Evolutionary conservation across 2,329 filamentous ascomycete genomes (phyloP).

Genomic region (Orbilia ellipsospora): DNA sequence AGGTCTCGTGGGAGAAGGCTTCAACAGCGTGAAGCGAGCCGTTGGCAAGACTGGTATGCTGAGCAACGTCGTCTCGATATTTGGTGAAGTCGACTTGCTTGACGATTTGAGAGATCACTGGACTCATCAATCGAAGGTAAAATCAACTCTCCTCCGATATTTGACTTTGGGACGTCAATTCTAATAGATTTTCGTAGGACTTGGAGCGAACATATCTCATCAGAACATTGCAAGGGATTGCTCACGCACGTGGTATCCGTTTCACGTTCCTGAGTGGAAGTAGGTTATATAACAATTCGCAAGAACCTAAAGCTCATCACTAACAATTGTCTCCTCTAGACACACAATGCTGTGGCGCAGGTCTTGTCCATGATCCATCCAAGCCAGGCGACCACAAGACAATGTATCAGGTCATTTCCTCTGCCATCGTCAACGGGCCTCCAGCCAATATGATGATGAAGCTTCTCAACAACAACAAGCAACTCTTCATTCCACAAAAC

Average conservation of each 20-base stretch:
- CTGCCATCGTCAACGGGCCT: conserved; percentile 89
- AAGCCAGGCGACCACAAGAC: conserved; percentile 71
- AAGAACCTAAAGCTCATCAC: conserved; percentile 39
- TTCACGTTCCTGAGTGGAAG: conserved; percentile 97
- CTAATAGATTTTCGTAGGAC: conserved; percentile 68
- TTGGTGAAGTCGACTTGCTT: conserved; percentile 92
- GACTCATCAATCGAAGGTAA: conserved; percentile 93
- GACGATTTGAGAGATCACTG: conserved; percentile 96
- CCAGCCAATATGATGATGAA: conserved; percentile 87
- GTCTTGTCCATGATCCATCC: conserved; percentile 90
- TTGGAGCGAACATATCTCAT: conserved; percentile 96
- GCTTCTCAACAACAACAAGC: conserved; percentile 93
- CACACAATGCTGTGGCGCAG: conserved; percentile 90
- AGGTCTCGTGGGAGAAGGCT: conserved; percentile 89
- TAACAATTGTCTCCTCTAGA: conserved; percentile 64
- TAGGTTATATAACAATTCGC: conserved; percentile 62
- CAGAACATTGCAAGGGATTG: conserved; percentile 91
- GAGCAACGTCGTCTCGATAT: conserved; percentile 94
- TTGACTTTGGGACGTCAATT: background rate
- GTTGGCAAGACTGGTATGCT: conserved; percentile 95
- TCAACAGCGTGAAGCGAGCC: conserved; percentile 94
- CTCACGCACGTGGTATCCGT: conserved; percentile 91
- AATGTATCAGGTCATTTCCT: conserved; percentile 89
- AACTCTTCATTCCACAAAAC: conserved; percentile 89
- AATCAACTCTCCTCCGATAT: conserved; percentile 29